Base-by-base conservation (phyloP, 805 yeast genomes). In the Candida montana region DNA sequence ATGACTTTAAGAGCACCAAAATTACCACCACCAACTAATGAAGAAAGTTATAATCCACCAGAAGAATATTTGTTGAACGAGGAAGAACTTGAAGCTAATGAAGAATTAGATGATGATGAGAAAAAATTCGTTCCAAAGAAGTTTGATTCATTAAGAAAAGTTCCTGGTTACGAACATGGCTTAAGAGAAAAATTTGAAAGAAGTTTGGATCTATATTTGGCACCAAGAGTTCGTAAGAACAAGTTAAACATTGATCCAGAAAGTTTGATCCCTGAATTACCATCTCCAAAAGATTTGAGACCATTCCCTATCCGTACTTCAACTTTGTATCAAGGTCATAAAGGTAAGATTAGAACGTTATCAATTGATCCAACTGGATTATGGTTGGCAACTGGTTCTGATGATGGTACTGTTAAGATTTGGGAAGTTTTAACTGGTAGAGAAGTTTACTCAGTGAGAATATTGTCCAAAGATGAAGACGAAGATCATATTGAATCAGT, bases 401-500 rank as follows among this genome's bases (percentile, higher is more conserved):
- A 93, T 61, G 99, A 93, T 61, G 98, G 98, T 41, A 76, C 90
- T 15, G 90, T 93, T 7, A 76, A 96, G 53, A 74, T 93, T n/a
- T 93, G 99, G 98, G 99, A 93, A 67, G 81, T 89, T 16, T 67
- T 89, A 45, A 87, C 97, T 5, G 99, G 99, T 35, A 81, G 99
- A 65, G 95, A 91, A 69, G 86, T 91, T 39, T 86, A 77, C 72
- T 76, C 77, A 46, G 68, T 75, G n/a, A 65, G 67, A 42, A 54
- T 79, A 17, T 58, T 75, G 17, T 32, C 45, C 13, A 42, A 45
- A 29, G 68, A 69, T 27, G 74, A 72, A 35, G 79, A 77, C 41
- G 93, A 85, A 47, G 96, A 88, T 59, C 82, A 82, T 51, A 77
- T 89, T 46, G 95, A 87, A 55, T 66, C 78, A 33, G 64, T 91